Conservation (phyloP, 805 yeast genomes). For the Saturnispora zaruensis region DNA sequence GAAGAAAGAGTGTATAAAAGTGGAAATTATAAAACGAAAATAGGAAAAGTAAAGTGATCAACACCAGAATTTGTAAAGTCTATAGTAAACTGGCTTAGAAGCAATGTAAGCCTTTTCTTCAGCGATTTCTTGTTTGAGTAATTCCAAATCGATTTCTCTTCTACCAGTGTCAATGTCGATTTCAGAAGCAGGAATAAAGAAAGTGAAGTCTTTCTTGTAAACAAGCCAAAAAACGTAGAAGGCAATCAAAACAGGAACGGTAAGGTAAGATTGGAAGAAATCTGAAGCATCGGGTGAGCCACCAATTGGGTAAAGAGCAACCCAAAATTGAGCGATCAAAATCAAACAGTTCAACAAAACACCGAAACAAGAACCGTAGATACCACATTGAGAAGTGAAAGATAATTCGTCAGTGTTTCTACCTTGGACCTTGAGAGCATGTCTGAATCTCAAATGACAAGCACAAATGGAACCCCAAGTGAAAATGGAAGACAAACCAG, state of each 20-base stretch:
- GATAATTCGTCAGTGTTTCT: conserved; percentile 56
- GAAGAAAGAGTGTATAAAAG: background rate
- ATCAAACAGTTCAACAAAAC: conserved; percentile 46
- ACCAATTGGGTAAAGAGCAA: conserved; percentile 64
- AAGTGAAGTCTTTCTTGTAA: conserved; percentile 37
- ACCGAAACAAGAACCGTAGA: conserved; percentile 58
- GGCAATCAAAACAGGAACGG: conserved; percentile 50
- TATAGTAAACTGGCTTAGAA: conserved; percentile 36
- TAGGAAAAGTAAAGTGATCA: conserved; percentile 15
- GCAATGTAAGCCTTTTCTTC: conserved; percentile 44
- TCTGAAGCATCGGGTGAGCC: conserved; percentile 37
- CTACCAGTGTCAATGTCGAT: conserved; percentile 58
- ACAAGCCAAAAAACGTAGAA: conserved; percentile 30
- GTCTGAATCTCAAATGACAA: conserved; percentile 61
- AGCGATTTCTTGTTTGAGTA: conserved; percentile 43
- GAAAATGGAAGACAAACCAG: conserved; percentile 64
- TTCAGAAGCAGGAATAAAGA: conserved; percentile 37
- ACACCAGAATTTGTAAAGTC: conserved; percentile 50
- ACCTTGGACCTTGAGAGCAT: conserved; percentile 55
- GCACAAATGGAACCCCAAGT: conserved; percentile 70
- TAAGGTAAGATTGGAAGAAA: conserved; percentile 58
- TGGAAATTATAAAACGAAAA: background rate
- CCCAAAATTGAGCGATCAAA: conserved; percentile 70
- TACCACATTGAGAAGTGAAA: conserved; percentile 57
- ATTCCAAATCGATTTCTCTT: conserved; percentile 47